Evolutionary conservation across 2,329 filamentous ascomycete genomes (phyloP).

Genomic region (Venturia effusa): DNA sequence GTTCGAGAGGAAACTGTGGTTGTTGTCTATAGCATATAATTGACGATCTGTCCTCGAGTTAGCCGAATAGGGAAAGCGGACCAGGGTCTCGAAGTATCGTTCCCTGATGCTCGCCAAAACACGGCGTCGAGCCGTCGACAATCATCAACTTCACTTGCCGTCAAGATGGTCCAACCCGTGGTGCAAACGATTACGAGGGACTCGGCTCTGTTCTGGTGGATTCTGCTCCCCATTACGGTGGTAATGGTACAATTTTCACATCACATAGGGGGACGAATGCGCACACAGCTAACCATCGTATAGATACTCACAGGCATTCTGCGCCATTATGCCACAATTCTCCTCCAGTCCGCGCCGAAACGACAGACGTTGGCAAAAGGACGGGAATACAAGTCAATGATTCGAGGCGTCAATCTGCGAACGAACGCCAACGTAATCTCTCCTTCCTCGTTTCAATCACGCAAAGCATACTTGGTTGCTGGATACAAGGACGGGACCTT

Average conservation of each 20-base stretch:
- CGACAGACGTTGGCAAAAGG: constrained; percentile 63
- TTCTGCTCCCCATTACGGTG: constrained; percentile 89
- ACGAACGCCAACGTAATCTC: constrained; percentile 73
- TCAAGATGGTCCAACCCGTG: constrained; percentile 68
- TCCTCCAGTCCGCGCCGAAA: constrained; percentile 79
- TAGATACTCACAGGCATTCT: constrained; percentile 87
- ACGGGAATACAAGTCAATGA: constrained; percentile 72
- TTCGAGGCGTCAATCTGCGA: constrained; percentile 76
- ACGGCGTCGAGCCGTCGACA: neutral
- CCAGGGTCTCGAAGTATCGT: neutral
- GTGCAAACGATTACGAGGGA: constrained; percentile 96
- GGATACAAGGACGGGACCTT: constrained; percentile 80
- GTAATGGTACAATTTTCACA: constrained; percentile 60
- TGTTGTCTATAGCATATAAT: neutral
- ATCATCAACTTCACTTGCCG: neutral
- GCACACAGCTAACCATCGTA: constrained; percentile 13
- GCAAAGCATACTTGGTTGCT: constrained; percentile 69
- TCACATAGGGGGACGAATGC: neutral
- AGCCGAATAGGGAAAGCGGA: neutral
- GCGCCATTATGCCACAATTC: constrained; percentile 89
- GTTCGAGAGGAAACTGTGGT: neutral
- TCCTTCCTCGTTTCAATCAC: constrained; percentile 61
- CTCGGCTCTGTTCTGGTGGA: constrained; percentile 99
- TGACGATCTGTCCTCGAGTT: neutral
- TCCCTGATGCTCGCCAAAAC: neutral